Base-by-base conservation (phyloP, 2,329 filamentous ascomycete species). In the Colletotrichum eleusines region DNA sequence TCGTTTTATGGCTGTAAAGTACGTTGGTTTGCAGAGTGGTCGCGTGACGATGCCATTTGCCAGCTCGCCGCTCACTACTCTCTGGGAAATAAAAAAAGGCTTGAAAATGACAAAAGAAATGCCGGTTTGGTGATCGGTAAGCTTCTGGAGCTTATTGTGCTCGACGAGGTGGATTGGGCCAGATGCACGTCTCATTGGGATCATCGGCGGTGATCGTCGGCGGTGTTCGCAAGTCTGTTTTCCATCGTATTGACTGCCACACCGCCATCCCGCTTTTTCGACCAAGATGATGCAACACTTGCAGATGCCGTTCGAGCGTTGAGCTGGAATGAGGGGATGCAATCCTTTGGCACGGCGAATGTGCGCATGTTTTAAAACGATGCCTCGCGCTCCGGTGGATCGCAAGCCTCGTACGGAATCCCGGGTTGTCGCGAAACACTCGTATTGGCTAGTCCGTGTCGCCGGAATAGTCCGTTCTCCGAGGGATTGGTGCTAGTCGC, bases 1-100 rank as follows among this genome's bases (percentile, higher is more conserved):
- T 79, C 74, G 72, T 73, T 78, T 78, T 77, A 76, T 64, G 64
- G 75, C 62, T 72, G 74, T 73, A 74, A 66, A 66, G 66, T 71
- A 64, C 72, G 65, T 68, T 72, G 63, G 51, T 64, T 50, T 50
- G 58, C 57, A 38, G 53, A 54, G 62, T 57, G 68, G 35, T 46
- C 54, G 38, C 23, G 54, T 57, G 69, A 48, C 69, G 69, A 53
- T 50, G 62, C n/a, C 69, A 28, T 42, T 55, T 42, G 35, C 44
- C 54, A 53, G 31, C 65, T 72, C 60, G 66, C 60, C 69, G 55
- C 69, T 57, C 26, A 55, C 66, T 66, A 48, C 66, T 60, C 69
- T 70, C 67, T 51, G 59, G 59, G 2, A 9, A 63, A 35, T 65
- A 70, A 68, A 65, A 69, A 40, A 65, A 57, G 63, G 69, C 67